Percentiles rank a stretch among this genome's conserved stretches.
phyloP scores from a whole-genome alignment of 2,329 filamentous ascomycete species.

The Mycosphaerella sp. region DNA sequence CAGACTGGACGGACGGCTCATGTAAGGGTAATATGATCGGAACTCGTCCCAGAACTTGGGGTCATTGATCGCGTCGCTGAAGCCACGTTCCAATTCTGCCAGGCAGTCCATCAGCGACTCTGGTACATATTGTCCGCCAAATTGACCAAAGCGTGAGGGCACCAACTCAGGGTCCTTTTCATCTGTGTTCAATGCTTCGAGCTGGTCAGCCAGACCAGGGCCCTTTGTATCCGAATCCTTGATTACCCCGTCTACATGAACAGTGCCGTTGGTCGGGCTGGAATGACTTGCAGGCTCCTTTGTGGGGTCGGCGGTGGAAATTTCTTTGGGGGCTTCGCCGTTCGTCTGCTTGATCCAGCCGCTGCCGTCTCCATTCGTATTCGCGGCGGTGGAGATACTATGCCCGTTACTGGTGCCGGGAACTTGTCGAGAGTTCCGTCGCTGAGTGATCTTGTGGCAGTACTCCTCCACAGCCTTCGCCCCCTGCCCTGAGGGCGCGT shows the following conservation, averaged over 20 bases:
- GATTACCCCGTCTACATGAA: slow-evolving; percentile 64
- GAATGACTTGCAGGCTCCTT: slow-evolving; percentile 31
- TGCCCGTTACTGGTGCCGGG: slow-evolving; percentile 23
- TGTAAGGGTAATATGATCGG: slow-evolving; percentile 91
- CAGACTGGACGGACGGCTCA: slow-evolving; percentile 87
- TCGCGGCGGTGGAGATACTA: slow-evolving; percentile 31
- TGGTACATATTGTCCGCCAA: slow-evolving; percentile 94
- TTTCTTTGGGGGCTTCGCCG: slow-evolving; percentile 29
- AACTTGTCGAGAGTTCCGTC: slow-evolving; percentile 23
- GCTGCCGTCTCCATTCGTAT: slow-evolving; percentile 31
- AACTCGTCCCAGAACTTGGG: slow-evolving; percentile 96
- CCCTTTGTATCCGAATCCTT: slow-evolving; percentile 50
- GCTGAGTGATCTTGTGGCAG: slow-evolving; percentile 61
- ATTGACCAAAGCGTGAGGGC: slow-evolving; percentile 86
- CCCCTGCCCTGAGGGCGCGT: slow-evolving; percentile 59
- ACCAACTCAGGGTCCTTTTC: slow-evolving; percentile 50
- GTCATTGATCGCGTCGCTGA: slow-evolving; percentile 80
- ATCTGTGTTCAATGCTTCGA: slow-evolving; percentile 70
- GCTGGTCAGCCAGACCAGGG: slow-evolving; percentile 70
- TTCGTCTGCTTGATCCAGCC: slow-evolving; percentile 31
- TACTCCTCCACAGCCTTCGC: slow-evolving; percentile 77
- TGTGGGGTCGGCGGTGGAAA: slow-evolving; percentile 32
- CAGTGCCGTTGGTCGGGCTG: slow-evolving; percentile 41
- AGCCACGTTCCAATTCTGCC: slow-evolving; percentile 81
- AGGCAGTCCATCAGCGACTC: slow-evolving; percentile 98